Conservation (phyloP, 768 basidiomycete species). For the Pleurotus giganteus region DNA sequence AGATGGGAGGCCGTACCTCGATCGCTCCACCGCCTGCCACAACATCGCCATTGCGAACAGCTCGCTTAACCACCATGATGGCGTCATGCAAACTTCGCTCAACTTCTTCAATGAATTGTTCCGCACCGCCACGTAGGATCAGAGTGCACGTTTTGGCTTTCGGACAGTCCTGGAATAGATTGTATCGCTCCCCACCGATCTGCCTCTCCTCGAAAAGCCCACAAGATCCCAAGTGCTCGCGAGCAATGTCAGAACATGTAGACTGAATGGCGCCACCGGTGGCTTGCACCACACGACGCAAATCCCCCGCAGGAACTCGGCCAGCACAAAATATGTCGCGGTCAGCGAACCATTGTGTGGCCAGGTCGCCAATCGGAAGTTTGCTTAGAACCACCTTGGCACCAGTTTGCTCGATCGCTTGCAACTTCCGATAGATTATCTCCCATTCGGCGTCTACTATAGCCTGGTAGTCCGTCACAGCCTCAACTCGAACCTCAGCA, state of each 20-base stretch:
- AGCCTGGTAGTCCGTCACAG: constrained; percentile 97
- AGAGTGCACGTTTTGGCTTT: constrained; percentile 96
- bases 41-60: constrained; percentile 91
- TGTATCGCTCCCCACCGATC: constrained; percentile 95
- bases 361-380: constrained; percentile 96
- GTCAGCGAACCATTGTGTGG: constrained; percentile 99
- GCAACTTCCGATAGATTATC: constrained; percentile 96
- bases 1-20: constrained; percentile 56
- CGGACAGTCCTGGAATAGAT: constrained; percentile 90
- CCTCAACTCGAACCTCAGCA: constrained; percentile 95
- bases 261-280: constrained; percentile 94
- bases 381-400: constrained; percentile 98
- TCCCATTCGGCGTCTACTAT: constrained; percentile 99
- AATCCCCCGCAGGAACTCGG: constrained; percentile 85
- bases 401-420: constrained; percentile 93
- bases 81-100: constrained; percentile 97
- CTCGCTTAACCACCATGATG: constrained; percentile 99
- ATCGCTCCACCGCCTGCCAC: constrained; percentile 98
- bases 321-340: constrained; percentile 99
- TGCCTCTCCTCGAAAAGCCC: constrained; percentile 91
- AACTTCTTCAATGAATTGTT: constrained; percentile 98
- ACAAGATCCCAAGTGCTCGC: constrained; percentile 92
- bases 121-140: constrained; percentile 91
- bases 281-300: constrained; percentile 93
- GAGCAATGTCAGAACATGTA: constrained; percentile 89